Conservation (phyloP, 495 filamentous ascomycete species). For the Talaromyces proteolyticus region DNA sequence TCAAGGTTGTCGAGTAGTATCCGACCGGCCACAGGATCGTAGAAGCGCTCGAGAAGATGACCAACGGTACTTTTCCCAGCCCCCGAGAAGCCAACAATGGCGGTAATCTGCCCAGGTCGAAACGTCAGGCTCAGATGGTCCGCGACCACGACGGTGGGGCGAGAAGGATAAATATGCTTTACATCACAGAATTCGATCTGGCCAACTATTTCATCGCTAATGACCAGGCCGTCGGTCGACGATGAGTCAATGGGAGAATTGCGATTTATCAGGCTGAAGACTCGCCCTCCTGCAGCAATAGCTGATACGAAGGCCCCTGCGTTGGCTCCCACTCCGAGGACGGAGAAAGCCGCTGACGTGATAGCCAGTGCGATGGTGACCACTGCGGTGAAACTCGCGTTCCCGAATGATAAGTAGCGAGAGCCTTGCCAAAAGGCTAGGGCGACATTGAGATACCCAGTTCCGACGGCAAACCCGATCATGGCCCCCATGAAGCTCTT, state of each 20-base stretch:
- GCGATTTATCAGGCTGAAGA: constrained; percentile 31
- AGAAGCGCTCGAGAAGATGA: constrained; percentile 59
- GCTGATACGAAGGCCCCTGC: constrained; percentile 32
- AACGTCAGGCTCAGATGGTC: constrained; percentile 35
- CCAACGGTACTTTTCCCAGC: constrained; percentile 71
- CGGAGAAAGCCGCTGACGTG: constrained; percentile 6
- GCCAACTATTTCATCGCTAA: constrained; percentile 12
- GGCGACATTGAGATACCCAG: constrained; percentile 12
- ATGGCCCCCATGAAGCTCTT: constrained; percentile 3
- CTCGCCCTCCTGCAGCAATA: constrained; percentile 24
- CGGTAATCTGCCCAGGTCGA: constrained; percentile 58
- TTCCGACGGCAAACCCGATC: neutral
- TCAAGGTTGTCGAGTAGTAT: constrained; percentile 48
- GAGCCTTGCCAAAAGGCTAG: constrained; percentile 20
- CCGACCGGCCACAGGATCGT: constrained; percentile 44
- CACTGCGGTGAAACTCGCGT: neutral
- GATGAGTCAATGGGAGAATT: constrained; percentile 26
- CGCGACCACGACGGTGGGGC: constrained; percentile 34
- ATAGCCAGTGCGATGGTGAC: constrained; percentile 10
- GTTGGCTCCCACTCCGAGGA: constrained; percentile 1
- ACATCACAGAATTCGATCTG: constrained; percentile 52
- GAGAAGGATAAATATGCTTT: constrained; percentile 54
- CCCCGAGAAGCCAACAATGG: constrained; percentile 65
- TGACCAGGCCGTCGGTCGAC: constrained; percentile 17
- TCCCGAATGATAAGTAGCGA: neutral